Percentiles rank a stretch among this genome's conserved stretches.
phyloP scores from a whole-genome alignment of 495 filamentous ascomycete genomes.

The Penicillium cataractarum region DNA sequence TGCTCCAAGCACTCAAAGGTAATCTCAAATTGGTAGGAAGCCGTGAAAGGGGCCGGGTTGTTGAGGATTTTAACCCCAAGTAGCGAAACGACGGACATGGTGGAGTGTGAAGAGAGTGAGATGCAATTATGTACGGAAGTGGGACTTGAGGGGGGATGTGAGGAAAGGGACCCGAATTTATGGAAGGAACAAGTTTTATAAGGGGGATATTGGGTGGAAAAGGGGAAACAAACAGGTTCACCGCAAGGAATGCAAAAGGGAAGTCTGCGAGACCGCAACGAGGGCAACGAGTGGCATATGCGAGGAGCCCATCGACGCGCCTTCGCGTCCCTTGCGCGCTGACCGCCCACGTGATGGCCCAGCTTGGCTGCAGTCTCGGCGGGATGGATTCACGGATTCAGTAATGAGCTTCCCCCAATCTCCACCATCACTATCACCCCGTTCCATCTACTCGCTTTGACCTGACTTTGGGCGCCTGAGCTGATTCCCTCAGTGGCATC shows the following conservation, averaged over 20 bases:
- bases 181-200: constrained; percentile 56
- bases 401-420: constrained; percentile 4
- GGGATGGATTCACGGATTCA: constrained; percentile 3
- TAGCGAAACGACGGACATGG: constrained; percentile 95
- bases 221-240: constrained; percentile 31
- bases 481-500: not conserved
- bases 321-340: constrained; percentile 36
- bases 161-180: constrained; percentile 74
- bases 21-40: constrained; percentile 94
- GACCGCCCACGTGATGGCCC: constrained; percentile 33
- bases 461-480: not conserved
- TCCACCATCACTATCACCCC: not conserved
- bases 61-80: constrained; percentile 93
- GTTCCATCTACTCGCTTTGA: not conserved
- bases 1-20: constrained; percentile 96
- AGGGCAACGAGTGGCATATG: constrained; percentile 17
- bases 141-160: constrained; percentile 11
- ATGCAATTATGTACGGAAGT: constrained; percentile 26
- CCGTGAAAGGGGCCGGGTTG: constrained; percentile 90
- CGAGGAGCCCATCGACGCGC: constrained; percentile 31
- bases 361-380: constrained; percentile 11
- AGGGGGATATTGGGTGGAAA: constrained; percentile 14
- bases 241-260: constrained; percentile 30
- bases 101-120: constrained; percentile 32
- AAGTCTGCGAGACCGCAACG: constrained; percentile 17